Base-by-base conservation (phyloP, 192 early-diverging fungal genomes). In the Funneliformis geosporum region DNA sequence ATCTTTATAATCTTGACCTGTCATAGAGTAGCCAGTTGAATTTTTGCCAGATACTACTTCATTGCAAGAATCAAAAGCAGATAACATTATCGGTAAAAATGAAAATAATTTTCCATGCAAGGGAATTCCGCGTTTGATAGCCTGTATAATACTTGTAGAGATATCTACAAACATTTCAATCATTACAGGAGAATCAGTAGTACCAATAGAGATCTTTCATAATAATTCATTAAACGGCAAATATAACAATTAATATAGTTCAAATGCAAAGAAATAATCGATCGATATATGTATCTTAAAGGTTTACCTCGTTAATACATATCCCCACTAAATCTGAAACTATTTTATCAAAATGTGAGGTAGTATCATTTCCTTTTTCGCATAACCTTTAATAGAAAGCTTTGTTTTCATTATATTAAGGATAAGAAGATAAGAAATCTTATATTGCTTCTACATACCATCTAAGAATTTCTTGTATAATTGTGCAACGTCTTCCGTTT, bases 41-140 rank as follows among this genome's bases (percentile, higher is more conserved):
- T 75, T 79, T 43, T 79, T 69, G 7, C 72, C 73, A 5, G 83
- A 11, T 16, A 47, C 25, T 5, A 47, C 44, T 47, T 72, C 65
- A 33, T 75, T 75, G 4, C 38, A 33, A 21, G 72, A 78, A 10
- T 81, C 77, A 8, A 75, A 71, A 28, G 82, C 82, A 21, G 82
- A 77, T 18, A 86, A n/a, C 0, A 84, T 4, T 25, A 72, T 64
- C 1, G 85, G 83, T 25, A 84, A 67, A 0, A 86, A 80, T 16
- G 83, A 33, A 69, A 86, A 84, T 4, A 82, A 66, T 42, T 84
- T 81, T 25, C 80, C 25, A 18, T 86, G 74, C 8, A 82, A 78
- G 10, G 82, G 80, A 21, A 50, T 73, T 16, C 78, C 75, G 27
- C 80, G 47, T 38, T 79, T 60, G 25, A 86, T 79, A 14, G 61